phyloP scores from a whole-genome alignment of 2,329 filamentous ascomycete genomes.

The Paramyrothecium sp. region DNA sequence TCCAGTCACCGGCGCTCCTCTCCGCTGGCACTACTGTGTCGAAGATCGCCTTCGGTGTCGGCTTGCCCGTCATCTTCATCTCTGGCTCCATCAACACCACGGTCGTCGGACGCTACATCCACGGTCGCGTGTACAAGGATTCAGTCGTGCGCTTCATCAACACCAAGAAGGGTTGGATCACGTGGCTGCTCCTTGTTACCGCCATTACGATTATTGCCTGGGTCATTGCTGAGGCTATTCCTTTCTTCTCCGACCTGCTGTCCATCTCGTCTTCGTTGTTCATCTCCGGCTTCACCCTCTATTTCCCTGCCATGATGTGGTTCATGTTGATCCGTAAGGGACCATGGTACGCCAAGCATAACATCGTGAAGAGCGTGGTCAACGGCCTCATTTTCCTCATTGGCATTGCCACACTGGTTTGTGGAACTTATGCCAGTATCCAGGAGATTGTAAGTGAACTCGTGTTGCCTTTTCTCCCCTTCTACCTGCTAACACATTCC shows the following conservation, averaged over 20 bases:
- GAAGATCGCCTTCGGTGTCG: slow-evolving; percentile 58
- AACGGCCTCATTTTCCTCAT: slow-evolving; percentile 22
- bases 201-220: slow-evolving; percentile 36
- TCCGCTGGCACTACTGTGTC: slow-evolving; percentile 52
- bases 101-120: slow-evolving; percentile 31
- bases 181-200: slow-evolving; percentile 56
- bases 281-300: slow-evolving; percentile 24
- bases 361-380: slow-evolving; percentile 16
- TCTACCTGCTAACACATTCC: slow-evolving; percentile 1
- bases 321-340: slow-evolving; percentile 33
- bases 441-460: slow-evolving; percentile 25
- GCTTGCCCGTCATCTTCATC: slow-evolving; percentile 44
- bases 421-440: slow-evolving; percentile 22
- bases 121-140: slow-evolving; percentile 29
- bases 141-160: slow-evolving; percentile 32
- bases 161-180: slow-evolving; percentile 33
- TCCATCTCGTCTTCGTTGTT: slow-evolving; percentile 32
- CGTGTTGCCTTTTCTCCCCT: no score
- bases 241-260: slow-evolving; percentile 66
- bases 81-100: slow-evolving; percentile 61
- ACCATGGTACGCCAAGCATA: slow-evolving; percentile 20
- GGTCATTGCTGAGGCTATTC: slow-evolving; percentile 67
- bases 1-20: slow-evolving; percentile 61
- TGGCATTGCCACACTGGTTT: slow-evolving; percentile 19
- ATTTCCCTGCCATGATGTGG: slow-evolving; percentile 38